Base-by-base conservation (phyloP, 140 eudicot genomes). In the Bidens hawaiensis region DNA sequence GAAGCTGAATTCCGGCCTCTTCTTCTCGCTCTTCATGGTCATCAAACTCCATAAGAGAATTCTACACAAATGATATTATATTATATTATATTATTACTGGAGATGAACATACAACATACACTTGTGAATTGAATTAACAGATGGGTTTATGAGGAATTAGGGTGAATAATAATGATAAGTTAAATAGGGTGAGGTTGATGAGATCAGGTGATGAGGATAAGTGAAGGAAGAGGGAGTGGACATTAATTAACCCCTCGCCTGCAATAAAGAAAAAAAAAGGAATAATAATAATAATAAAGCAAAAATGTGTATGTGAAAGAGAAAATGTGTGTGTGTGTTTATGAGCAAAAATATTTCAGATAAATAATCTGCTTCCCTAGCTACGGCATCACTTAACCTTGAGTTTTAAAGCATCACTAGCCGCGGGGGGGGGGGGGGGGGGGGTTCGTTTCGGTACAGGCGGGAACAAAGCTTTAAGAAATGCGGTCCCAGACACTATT, bases 21-120 rank as follows among this genome's bases (percentile, higher is more conserved):
- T 80, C 87, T 40, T 86, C 89, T 57, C 71, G 82, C 54, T 79
- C 89, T 48, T 82, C 89, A 23, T 79, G 89, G 56, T 77, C 95
- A 24, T 79, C 85, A 43, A 77, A 79, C 65, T 82, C 90, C 95
- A 65, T 45, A 0, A 38, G 42, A 41, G n/a, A 57, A 25, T 41
- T 5, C 13, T 15, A n/a, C n/a, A n/a, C n/a, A n/a, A n/a, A n/a
- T n/a, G n/a, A n/a, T n/a, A n/a, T n/a, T n/a, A n/a, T n/a, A n/a
- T n/a, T n/a, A n/a, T n/a, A n/a, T n/a, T n/a, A n/a, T n/a, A n/a
- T n/a, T n/a, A n/a, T n/a, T n/a, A n/a, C n/a, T n/a, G n/a, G n/a
- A n/a, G n/a, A n/a, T n/a, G n/a, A n/a, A n/a, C n/a, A n/a, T n/a
- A n/a, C n/a, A n/a, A n/a, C n/a, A n/a, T n/a, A n/a, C n/a, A n/a